Percentiles rank a stretch among this genome's conserved stretches.
Evolutionary conservation across 148 eudicot species (phyloP).

Genomic region (Diospyros kaki): DNA sequence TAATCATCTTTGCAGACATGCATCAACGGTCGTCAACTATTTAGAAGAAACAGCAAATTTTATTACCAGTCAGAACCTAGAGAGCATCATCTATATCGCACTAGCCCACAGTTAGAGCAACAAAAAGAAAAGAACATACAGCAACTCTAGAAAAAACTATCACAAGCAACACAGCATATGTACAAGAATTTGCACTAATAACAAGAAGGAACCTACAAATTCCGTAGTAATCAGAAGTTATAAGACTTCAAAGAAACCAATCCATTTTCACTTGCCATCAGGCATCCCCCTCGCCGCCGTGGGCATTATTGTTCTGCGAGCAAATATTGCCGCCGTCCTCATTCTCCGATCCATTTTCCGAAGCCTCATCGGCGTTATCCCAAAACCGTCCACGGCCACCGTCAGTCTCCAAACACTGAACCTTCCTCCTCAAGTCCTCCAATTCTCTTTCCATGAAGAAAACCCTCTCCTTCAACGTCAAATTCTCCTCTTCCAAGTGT

Average conservation of each 20-base stretch:
- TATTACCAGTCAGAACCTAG: neutral
- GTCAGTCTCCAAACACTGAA: slow-evolving; percentile 16
- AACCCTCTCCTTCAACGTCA: slow-evolving; percentile 23
- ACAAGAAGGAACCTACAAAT: neutral
- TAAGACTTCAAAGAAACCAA: neutral
- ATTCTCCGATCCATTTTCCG: slow-evolving; percentile 21
- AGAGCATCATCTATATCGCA: neutral
- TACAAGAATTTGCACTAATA: slow-evolving; percentile 12
- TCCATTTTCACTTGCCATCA: neutral
- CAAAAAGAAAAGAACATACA: neutral
- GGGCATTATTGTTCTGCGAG: slow-evolving; percentile 16
- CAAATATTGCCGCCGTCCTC: slow-evolving; percentile 16
- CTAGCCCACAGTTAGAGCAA: neutral
- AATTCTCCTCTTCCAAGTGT: slow-evolving; percentile 23
- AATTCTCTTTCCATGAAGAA: slow-evolving; percentile 30
- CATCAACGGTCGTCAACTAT: neutral
- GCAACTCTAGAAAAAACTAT: slow-evolving; percentile 6
- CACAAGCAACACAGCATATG: slow-evolving; percentile 5
- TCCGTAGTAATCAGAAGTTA: neutral
- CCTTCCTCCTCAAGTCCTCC: slow-evolving; percentile 27
- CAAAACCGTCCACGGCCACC: neutral
- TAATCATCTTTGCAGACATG: neutral
- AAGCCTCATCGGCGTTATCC: slow-evolving; percentile 7
- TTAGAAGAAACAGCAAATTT: neutral
- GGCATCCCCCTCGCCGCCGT: neutral